Base-by-base conservation (phyloP, 441 rosid species). In the Gossypium davidsonii region DNA sequence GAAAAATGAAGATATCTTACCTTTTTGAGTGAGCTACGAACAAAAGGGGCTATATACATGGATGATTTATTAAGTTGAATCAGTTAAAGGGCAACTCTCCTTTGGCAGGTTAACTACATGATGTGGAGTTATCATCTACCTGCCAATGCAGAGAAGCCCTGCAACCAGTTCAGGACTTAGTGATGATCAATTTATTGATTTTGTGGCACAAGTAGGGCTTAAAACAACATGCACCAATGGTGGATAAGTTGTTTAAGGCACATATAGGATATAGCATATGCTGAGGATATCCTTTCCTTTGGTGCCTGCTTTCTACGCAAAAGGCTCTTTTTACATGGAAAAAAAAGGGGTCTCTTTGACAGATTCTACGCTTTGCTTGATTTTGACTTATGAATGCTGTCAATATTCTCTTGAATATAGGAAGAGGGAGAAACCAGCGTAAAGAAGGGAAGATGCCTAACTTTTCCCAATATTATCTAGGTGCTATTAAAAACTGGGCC, bases 1-100 rank as follows among this genome's bases (percentile, higher is more conserved):
- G 20, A 18, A 18, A 53, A 53, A 18, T 7, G 21, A 53, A 53
- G 20, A 6, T 53, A 53, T 17, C 56, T 2, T 66, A 46, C 70
- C 70, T 44, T 66, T 42, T 46, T 2, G 70, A 66, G 7, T 46
- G 56, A 46, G 70, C 39, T 12, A 66, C 7, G 23, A 66, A 23
- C 52, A 46, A 20, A 34, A 28, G 23, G 49, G 34, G 14, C 44
- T 39, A 39, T 39, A 39, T 39, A 8, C 10, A 39, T 39, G 44
- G 44, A 39, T 8, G 44, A 57, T 39, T 57, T 15, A 57, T 62
- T 84, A 87, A 87, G 89, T 86, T 52, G 83, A 86, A 84, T 75
- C 74, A 84, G 93, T 85, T 74, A 59, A 67, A 85, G 93, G 93
- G 91, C 93, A 91, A 91, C 97, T 88, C 97, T 91, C 91, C 94